These are phyloP conservation scores for Ceriops decandra DNA, from an alignment of 345 rosid genomes.

Conservation along the genomic window DNA sequence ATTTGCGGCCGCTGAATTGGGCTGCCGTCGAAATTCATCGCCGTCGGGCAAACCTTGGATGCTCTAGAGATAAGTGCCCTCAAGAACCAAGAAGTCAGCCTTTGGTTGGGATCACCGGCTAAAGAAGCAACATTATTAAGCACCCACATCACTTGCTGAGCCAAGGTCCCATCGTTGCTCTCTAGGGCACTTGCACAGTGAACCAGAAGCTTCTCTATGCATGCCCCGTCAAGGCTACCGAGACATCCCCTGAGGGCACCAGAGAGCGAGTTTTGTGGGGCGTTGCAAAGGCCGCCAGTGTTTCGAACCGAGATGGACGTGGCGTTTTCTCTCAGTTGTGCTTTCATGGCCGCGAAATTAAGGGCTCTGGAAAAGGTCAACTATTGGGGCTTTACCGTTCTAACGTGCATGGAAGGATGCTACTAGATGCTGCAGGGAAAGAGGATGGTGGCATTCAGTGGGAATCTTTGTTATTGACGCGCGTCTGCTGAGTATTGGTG, in stretches of 20 bases:
- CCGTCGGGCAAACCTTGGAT: constrained; percentile 50
- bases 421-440: neutral
- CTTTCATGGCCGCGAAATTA: constrained; percentile 32
- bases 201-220: constrained; percentile 67
- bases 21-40: constrained; percentile 38
- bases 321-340: constrained; percentile 39
- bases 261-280: constrained; percentile 36
- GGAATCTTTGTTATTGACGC: constrained; percentile 10
- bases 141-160: constrained; percentile 84
- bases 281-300: constrained; percentile 32
- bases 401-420: constrained; percentile 24
- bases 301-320: constrained; percentile 42
- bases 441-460: neutral
- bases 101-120: constrained; percentile 61
- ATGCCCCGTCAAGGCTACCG: constrained; percentile 62
- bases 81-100: constrained; percentile 58
- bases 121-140: constrained; percentile 69
- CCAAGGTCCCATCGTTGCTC: constrained; percentile 59
- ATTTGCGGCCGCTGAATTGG: constrained; percentile 37
- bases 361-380: neutral
- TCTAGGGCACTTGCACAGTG: constrained; percentile 73
- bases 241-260: constrained; percentile 62
- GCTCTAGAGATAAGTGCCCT: constrained; percentile 65
- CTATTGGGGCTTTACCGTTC: constrained; percentile 13
- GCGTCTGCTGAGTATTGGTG: constrained; percentile 22